Evolutionary conservation across 345 rosid species (phyloP), one percentile per base, ranked within the genome.

Genomic region (Populus alba): DNA sequence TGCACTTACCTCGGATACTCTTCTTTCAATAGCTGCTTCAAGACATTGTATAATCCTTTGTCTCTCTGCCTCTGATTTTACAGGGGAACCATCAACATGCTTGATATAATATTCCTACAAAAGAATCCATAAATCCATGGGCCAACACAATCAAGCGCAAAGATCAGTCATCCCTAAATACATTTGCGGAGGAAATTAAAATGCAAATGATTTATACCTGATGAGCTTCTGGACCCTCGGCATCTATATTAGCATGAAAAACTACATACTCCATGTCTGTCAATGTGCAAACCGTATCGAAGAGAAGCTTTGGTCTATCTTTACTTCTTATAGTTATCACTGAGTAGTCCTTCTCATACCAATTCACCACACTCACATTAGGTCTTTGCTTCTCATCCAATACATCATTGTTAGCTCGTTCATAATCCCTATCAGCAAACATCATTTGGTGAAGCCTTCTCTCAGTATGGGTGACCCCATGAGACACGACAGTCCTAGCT

Each of bases 401-500:
- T 43, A 67, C 80, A 1, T 88, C 90, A 35, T 83, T 87, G 39
- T 81, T 84, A 3, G 69, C 69, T 57, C 91, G 87, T 65, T 91
- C 94, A 68, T 92, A 96, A 86, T 96, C 99, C 88, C 99, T 88
- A 75, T 91, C 97, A 25, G 92, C 99, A 87, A 92, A 91, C 97
- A 96, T 91, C 98, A 96, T 88, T 83, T 96, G 98, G 91, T 96
- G 99, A 80, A 96, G 95, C 85, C 99, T 89, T 79, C 99, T 87
- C 25, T 92, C 97, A 0, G 89, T 89, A 78, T 93, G 99, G 17
- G 91, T 90, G 38, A 75, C 84, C 11, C 88, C 93, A 13, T 85
- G 87, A 67, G 94, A 88, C 49, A 94, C 91, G 38, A 76, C 89
- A 2, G 94, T 95, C 84, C 89, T 95, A 3, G 98, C 97, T 71